phyloP scores from a whole-genome alignment of 139 green algal species.

The Chlamydomonas schloesseri region DNA sequence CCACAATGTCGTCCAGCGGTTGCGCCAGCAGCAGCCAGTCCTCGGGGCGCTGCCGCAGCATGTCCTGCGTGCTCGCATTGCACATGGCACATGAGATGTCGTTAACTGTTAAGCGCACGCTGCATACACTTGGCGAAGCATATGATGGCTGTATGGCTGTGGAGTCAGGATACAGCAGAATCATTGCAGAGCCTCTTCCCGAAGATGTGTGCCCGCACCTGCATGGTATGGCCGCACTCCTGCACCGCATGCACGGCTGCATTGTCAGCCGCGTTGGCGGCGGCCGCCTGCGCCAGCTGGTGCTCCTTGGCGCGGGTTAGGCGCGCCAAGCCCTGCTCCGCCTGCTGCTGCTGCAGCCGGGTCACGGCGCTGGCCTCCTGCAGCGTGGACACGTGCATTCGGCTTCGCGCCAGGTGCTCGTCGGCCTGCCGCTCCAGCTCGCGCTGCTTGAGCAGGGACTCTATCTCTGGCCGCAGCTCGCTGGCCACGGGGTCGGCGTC shows the following conservation, averaged over 20 bases:
- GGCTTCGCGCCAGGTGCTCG: background rate
- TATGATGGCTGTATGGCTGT: too few species aligned
- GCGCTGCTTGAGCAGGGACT: background rate
- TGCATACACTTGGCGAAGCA: too few species aligned
- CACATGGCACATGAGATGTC: too few species aligned
- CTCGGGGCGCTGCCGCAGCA: background rate
- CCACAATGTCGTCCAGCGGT: conserved; percentile 10
- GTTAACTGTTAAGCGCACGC: too few species aligned
- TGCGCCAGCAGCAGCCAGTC: conserved; percentile 18
- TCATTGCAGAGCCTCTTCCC: too few species aligned
- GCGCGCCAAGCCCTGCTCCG: conserved; percentile 8
- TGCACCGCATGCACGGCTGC: conserved; percentile 1
- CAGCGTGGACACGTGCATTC: background rate
- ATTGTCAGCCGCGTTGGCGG: conserved; percentile 6
- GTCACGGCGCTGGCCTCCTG: background rate
- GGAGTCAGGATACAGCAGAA: too few species aligned
- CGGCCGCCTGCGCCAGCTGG: background rate
- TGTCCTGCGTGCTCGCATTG: conserved; percentile 9
- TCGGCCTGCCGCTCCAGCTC: background rate
- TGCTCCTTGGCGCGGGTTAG: background rate
- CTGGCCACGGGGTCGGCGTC: background rate
- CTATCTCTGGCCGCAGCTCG: conserved; percentile 3
- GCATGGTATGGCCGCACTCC: background rate
- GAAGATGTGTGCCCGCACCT: too few species aligned
- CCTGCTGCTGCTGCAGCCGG: conserved; percentile 1